A percentile compares a stretch with the other conserved stretches of the same genome.
phyloP scores from a whole-genome alignment of 129 eudicot species.

The Flaveria trinervia region DNA sequence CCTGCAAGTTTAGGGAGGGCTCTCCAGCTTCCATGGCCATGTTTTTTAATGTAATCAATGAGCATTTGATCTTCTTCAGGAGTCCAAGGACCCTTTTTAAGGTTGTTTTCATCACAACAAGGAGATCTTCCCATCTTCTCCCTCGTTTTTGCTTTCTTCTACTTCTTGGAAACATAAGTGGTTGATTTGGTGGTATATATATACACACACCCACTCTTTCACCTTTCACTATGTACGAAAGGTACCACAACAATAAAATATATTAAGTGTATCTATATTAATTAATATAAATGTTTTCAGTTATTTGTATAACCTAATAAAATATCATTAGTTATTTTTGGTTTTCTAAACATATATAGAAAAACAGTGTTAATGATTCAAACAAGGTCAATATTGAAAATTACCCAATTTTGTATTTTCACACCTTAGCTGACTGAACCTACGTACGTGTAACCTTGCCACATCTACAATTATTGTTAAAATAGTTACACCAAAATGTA shows the following conservation, averaged over 20 bases:
- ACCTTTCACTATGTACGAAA: background rate
- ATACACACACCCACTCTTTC: background rate
- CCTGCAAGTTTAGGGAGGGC: slow-evolving; percentile 54
- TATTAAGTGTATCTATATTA: background rate
- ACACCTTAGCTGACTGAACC: too few species aligned
- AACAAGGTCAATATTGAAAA: too few species aligned
- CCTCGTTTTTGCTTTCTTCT: slow-evolving; percentile 14
- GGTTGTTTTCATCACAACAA: slow-evolving; percentile 41
- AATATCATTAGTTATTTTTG: too few species aligned
- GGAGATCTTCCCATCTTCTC: slow-evolving; percentile 45
- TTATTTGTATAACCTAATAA: background rate
- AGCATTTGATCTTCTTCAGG: slow-evolving; percentile 46
- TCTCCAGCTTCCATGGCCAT: slow-evolving; percentile 55
- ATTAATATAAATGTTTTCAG: background rate
- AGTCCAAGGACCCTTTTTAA: slow-evolving; percentile 51
- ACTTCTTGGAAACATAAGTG: slow-evolving; percentile 20
- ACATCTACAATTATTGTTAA: too few species aligned
- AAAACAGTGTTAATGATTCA: too few species aligned
- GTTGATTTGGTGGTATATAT: slow-evolving; percentile 23
- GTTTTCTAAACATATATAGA: too few species aligned
- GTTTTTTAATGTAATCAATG: slow-evolving; percentile 36
- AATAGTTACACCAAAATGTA: too few species aligned
- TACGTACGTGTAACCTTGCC: too few species aligned
- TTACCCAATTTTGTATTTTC: too few species aligned
- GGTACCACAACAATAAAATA: background rate